Conservation (phyloP, 1,284 basidiomycete species). For the Boletellus deceptivus region DNA sequence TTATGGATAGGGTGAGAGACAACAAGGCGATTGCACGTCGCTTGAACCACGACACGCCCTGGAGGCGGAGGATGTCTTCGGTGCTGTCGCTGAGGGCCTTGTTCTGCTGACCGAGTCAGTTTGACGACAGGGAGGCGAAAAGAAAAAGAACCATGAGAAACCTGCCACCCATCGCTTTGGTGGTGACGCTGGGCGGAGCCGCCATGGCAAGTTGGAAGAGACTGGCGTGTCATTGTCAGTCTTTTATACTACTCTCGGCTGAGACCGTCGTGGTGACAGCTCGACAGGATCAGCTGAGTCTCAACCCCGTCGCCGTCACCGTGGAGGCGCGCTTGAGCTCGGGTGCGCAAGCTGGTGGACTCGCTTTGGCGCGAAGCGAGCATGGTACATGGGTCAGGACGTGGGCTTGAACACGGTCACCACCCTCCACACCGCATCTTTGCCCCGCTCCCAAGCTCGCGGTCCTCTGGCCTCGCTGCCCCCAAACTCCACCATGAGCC, state of each 20-base stretch:
- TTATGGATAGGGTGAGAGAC: constrained; percentile 41
- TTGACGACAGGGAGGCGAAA: background rate
- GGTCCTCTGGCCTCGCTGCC: constrained; percentile 72
- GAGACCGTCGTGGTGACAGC: too few relatives aligned
- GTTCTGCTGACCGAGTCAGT: constrained; percentile 24
- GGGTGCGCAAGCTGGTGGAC: too few relatives aligned
- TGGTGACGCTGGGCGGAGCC: constrained; percentile 45
- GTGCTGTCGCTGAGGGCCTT: constrained; percentile 40
- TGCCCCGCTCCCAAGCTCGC: constrained; percentile 82
- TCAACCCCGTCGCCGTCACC: too few relatives aligned
- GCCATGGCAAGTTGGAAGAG: constrained; percentile 39
- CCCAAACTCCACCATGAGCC: constrained; percentile 81
- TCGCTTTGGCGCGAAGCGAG: too few relatives aligned
- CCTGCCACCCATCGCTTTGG: constrained; percentile 42
- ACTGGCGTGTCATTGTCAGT: background rate
- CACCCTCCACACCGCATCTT: constrained; percentile 74
- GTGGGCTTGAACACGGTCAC: constrained; percentile 61
- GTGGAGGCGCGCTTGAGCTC: too few relatives aligned
- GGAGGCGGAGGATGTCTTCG: constrained; percentile 49
- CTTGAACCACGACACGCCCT: constrained; percentile 49
- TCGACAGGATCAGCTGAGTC: too few relatives aligned
- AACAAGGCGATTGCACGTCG: constrained; percentile 43
- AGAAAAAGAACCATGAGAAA: constrained; percentile 38
- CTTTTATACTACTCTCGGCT: constrained; percentile 9
- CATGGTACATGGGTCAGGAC: background rate